phyloP scores from a whole-genome alignment of 1,284 basidiomycete genomes.

The Gomphus bonarii region DNA sequence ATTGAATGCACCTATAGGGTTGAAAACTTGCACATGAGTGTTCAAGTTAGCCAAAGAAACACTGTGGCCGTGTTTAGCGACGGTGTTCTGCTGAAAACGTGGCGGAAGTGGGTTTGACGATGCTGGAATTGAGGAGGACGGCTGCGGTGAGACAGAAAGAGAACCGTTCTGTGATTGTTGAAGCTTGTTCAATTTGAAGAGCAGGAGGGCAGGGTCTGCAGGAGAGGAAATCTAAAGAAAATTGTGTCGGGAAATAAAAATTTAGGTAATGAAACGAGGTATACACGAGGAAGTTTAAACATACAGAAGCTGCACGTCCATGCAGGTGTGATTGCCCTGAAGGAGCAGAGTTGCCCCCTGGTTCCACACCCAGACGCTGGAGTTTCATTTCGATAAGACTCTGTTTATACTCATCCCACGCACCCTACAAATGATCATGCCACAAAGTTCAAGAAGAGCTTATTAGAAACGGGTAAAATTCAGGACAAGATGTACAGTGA shows the following conservation, averaged over 20 bases:
- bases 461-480: conserved; percentile 11
- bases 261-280: conserved; percentile 7
- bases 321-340: background rate
- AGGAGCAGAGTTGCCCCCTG: conserved; percentile 24
- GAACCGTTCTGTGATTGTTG: conserved; percentile 61
- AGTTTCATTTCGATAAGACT: conserved; percentile 68
- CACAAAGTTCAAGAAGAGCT: background rate
- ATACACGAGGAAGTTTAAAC: background rate
- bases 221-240: conserved; percentile 68
- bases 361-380: conserved; percentile 66
- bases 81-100: conserved; percentile 28
- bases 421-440: conserved; percentile 30
- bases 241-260: background rate
- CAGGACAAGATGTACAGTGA: conserved; percentile 15
- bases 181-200: conserved; percentile 73
- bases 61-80: conserved; percentile 51
- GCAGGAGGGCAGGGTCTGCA: conserved; percentile 66
- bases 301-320: conserved; percentile 10
- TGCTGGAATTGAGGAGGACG: conserved; percentile 30
- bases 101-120: conserved; percentile 39
- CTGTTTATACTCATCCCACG: conserved; percentile 64
- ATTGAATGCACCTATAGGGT: conserved; percentile 37
- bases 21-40: conserved; percentile 26
- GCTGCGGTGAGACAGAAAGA: conserved; percentile 52
- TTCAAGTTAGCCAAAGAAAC: conserved; percentile 54